Evolutionary conservation across 164 flowering plant genomes (phyloP).

Genomic region (Santalum album): DNA sequence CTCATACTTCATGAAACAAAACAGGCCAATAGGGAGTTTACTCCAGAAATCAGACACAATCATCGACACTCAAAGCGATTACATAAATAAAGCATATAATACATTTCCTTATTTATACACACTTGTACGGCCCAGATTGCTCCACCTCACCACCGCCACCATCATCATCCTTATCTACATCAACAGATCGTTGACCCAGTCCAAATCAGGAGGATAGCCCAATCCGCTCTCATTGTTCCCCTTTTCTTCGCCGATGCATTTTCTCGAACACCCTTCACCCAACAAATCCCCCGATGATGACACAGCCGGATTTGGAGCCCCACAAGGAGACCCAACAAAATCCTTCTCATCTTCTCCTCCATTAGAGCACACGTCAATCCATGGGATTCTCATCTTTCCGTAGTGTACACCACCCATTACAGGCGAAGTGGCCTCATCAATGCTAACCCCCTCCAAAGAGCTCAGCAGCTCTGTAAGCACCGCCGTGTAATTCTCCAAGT

Average conservation of each 20-base stretch:
- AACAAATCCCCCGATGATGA: slow-evolving; percentile 4
- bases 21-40: too few species aligned
- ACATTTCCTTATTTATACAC: too few species aligned
- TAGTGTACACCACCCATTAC: neutral
- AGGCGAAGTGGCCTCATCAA: slow-evolving; percentile 13
- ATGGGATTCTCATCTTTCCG: slow-evolving; percentile 9
- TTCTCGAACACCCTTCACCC: slow-evolving; percentile 4
- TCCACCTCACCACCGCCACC: neutral
- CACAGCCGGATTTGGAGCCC: too few species aligned
- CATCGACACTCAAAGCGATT: too few species aligned
- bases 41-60: too few species aligned
- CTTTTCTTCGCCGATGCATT: neutral
- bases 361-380: slow-evolving; percentile 26
- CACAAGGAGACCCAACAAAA: too few species aligned
- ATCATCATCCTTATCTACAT: slow-evolving; percentile 15
- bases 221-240: slow-evolving; percentile 1
- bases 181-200: slow-evolving; percentile 57
- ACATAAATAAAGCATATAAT: too few species aligned
- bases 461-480: slow-evolving; percentile 33
- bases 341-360: slow-evolving; percentile 8
- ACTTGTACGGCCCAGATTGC: too few species aligned
- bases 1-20: too few species aligned
- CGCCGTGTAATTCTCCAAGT: slow-evolving; percentile 22
- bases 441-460: slow-evolving; percentile 34
- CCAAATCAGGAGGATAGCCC: slow-evolving; percentile 47